Conservation (phyloP, 2,329 filamentous ascomycete genomes). For the Cladophialophora exuberans region DNA sequence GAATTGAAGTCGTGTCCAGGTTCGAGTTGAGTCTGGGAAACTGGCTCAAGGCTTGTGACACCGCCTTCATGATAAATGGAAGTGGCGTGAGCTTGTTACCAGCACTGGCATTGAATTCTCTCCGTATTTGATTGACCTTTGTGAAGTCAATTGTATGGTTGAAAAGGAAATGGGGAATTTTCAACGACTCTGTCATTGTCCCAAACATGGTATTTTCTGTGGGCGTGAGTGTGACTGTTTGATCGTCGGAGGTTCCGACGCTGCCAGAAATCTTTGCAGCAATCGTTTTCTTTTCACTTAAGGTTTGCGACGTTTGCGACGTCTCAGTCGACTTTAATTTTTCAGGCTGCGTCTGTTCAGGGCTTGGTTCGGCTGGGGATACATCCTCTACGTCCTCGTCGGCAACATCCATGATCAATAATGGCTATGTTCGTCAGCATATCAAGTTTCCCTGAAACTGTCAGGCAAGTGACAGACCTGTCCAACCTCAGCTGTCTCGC, state of each 20-base stretch:
- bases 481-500: slow-evolving; percentile 94
- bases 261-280: not conserved
- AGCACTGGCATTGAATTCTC: slow-evolving; percentile 35
- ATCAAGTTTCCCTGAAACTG: not conserved
- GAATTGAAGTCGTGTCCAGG: slow-evolving; percentile 64
- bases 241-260: slow-evolving; percentile 28
- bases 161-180: slow-evolving; percentile 93
- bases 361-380: not conserved
- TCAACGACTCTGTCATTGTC: slow-evolving; percentile 87
- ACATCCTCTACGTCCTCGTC: not conserved
- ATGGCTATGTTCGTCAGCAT: slow-evolving; percentile 5
- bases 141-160: slow-evolving; percentile 86
- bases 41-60: slow-evolving; percentile 78
- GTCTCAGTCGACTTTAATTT: slow-evolving; percentile 75
- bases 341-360: slow-evolving; percentile 81
- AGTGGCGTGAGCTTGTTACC: slow-evolving; percentile 76
- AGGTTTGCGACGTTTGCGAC: slow-evolving; percentile 61
- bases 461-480: slow-evolving; percentile 15
- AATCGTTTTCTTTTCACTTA: slow-evolving; percentile 38
- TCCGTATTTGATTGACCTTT: slow-evolving; percentile 70
- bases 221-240: slow-evolving; percentile 63
- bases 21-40: slow-evolving; percentile 87
- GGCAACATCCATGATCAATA: not conserved
- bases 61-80: slow-evolving; percentile 92
- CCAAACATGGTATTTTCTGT: slow-evolving; percentile 96